These are phyloP conservation scores for Pseudogymnoascus sp. DNA, from an alignment of 2,329 filamentous ascomycete species.

Conservation along the genomic window DNA sequence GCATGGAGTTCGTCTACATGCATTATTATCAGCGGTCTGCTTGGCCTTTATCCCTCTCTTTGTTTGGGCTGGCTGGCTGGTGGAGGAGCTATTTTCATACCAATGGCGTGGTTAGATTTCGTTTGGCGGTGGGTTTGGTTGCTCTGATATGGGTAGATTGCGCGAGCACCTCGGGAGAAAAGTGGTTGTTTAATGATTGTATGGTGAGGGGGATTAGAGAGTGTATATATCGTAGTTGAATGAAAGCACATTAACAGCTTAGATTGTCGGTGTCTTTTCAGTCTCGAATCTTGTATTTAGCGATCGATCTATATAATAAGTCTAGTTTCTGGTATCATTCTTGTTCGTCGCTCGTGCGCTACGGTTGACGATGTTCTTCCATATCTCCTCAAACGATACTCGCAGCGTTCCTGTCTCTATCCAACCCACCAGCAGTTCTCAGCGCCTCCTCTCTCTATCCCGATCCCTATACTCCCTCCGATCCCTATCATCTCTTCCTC, in stretches of 20 bases:
- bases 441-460: slow-evolving; percentile 27
- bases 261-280: background rate
- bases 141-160: background rate
- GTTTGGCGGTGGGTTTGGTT: background rate
- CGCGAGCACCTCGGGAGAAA: background rate
- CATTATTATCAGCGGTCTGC: background rate
- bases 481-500: slow-evolving; percentile 30
- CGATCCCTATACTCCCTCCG: slow-evolving; percentile 29
- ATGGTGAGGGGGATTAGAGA: background rate
- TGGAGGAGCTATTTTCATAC: background rate
- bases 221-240: slow-evolving; percentile 3
- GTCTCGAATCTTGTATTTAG: background rate
- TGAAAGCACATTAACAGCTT: background rate
- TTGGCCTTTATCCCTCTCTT: background rate
- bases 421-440: slow-evolving; percentile 24
- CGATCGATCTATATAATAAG: background rate
- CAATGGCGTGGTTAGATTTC: background rate
- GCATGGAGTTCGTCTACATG: background rate
- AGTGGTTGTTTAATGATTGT: background rate
- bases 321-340: background rate
- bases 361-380: slow-evolving; percentile 15
- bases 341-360: slow-evolving; percentile 18
- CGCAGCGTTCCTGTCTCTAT: slow-evolving; percentile 15
- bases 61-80: background rate
- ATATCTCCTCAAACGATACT: background rate